Base-by-base conservation (phyloP, 805 yeast species). In the Gaillardinia entomophila region DNA sequence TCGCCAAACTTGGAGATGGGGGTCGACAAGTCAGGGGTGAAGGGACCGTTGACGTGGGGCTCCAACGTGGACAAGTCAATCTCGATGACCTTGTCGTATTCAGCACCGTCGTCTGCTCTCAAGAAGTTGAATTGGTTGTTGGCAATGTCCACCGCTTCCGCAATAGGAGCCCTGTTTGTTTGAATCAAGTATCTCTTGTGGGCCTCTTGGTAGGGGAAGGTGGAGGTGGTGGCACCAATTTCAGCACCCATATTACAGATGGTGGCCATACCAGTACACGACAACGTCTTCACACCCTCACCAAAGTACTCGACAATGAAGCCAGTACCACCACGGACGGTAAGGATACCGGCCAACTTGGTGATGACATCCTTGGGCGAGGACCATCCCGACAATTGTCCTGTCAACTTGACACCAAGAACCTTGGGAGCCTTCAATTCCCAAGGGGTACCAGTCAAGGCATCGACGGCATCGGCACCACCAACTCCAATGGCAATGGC, bases 211-310 rank as follows among this genome's bases (percentile, higher is more conserved):
- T 79, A 90, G 42, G 98, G 98, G 87, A 92, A 92, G 36, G 86
- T 78, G 16, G 97, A 90, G 27, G 98, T 92, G 24, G 98, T 92
- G 27, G 98, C 98, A 63, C 98, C 98, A 37, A 92, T 88, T 68
- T 92, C 98, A 34, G 98, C 98, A 59, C 98, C 98, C 98, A 92
- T 92, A 66, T 92, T 92, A 75, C 97, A 90, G 60, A 92, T 90
- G 40, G 98, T 92, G 41, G 95, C 98, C 98, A 92, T 92, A 69
- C 98, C 98, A 23, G 98, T 92, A 70, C 96, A 87, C 16, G 95
- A 82, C 51, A 92, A 75, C 34, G 82, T 68, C 41, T 80, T 70
- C 28, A 88, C 95, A 68, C 98, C 98, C 34, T 80, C 87, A 55
- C 98, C 98, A 55, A 86, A 90, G 69, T 92, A 92, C 68, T 92